Evolutionary conservation across 306 rosid genomes (phyloP).

Genomic region (Cucurbita pepo): DNA sequence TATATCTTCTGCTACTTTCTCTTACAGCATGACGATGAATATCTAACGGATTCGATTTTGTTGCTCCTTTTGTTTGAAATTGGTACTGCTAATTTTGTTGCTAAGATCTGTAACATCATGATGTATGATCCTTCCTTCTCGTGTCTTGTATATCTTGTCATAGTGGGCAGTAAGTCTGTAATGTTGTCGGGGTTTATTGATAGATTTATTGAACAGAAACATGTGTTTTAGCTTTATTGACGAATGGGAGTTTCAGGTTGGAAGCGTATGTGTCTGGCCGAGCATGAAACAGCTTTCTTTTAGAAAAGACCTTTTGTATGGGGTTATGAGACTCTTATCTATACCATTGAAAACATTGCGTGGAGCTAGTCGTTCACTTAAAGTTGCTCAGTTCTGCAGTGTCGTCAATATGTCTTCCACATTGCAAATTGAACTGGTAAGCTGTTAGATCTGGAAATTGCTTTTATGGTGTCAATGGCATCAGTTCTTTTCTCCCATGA

Average conservation of each 20-base stretch:
- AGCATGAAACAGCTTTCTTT: slow-evolving; percentile 63
- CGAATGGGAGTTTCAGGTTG: slow-evolving; percentile 24
- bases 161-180: background rate
- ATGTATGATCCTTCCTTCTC: background rate
- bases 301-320: slow-evolving; percentile 61
- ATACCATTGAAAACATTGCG: slow-evolving; percentile 71
- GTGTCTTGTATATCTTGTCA: too few species aligned
- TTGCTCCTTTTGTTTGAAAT: background rate
- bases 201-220: background rate
- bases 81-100: background rate
- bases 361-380: slow-evolving; percentile 76
- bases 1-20: background rate
- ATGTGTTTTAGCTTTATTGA: background rate
- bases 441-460: slow-evolving; percentile 4
- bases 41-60: background rate
- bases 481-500: background rate
- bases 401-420: slow-evolving; percentile 70
- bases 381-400: slow-evolving; percentile 80
- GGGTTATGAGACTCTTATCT: slow-evolving; percentile 60
- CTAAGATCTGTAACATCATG: background rate
- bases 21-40: background rate
- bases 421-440: slow-evolving; percentile 83
- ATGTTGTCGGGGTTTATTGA: background rate
- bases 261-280: slow-evolving; percentile 64
- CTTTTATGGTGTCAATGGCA: background rate